A percentile compares a stretch with the other conserved stretches of the same genome.
These are phyloP conservation scores for Nemania abortiva DNA, from an alignment of 2,329 filamentous ascomycete genomes.

Conservation along the genomic window DNA sequence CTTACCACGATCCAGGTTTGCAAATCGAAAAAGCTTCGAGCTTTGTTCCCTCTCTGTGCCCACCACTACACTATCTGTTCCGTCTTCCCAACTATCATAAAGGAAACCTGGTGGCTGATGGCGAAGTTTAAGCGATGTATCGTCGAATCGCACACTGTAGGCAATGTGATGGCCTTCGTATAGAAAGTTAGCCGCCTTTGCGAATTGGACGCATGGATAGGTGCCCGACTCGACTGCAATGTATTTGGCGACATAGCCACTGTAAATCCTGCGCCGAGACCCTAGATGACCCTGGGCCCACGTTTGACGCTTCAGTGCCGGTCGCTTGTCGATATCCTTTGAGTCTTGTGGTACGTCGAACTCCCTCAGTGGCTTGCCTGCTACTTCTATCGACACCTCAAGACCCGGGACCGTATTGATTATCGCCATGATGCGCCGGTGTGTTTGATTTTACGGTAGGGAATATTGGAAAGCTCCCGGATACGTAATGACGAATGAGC, in stretches of 20 bases:
- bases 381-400: not conserved
- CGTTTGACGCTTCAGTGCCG: not conserved
- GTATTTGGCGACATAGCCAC: not conserved
- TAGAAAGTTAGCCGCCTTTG: not conserved
- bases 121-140: not conserved
- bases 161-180: slow-evolving; percentile 1
- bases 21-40: not conserved
- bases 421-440: not conserved
- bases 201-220: not conserved
- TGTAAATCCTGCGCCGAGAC: not conserved
- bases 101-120: not conserved
- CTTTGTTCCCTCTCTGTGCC: not conserved
- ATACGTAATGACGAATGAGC: not conserved
- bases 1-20: not conserved
- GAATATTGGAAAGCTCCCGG: not conserved
- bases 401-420: not conserved
- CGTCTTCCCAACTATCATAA: not conserved
- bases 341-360: not conserved
- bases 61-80: not conserved
- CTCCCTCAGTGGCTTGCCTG: not conserved
- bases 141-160: not conserved
- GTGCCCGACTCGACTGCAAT: slow-evolving; percentile 7
- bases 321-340: not conserved
- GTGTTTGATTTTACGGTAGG: not conserved
- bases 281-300: fast-evolving